Conservation (phyloP, 345 rosid genomes). For the Rhodamnia argentea region DNA sequence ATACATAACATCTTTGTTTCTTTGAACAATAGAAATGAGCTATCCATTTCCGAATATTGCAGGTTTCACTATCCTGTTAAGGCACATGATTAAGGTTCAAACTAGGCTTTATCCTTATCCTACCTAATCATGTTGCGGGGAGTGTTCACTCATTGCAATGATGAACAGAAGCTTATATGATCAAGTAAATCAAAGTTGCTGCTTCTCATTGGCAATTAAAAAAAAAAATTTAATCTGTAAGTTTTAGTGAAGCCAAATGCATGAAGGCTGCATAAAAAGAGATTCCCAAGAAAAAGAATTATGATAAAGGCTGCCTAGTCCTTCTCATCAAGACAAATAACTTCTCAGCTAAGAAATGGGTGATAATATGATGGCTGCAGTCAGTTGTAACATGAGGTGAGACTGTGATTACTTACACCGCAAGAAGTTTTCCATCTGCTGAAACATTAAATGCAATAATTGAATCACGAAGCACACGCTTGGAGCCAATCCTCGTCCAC, state of each 20-base stretch:
- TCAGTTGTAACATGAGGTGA: background rate
- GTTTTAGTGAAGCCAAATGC: background rate
- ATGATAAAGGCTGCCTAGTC: background rate
- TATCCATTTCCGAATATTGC: background rate
- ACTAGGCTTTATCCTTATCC: background rate
- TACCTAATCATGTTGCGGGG: background rate
- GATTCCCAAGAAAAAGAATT: background rate
- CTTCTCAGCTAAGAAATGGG: background rate
- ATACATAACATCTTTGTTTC: background rate
- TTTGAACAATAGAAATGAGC: background rate
- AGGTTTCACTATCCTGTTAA: background rate
- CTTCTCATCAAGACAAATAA: background rate
- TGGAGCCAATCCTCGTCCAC: constrained; percentile 54
- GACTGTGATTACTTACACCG: constrained; percentile 30
- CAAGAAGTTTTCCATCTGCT: constrained; percentile 69
- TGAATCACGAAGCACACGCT: constrained; percentile 38
- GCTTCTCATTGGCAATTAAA: background rate
- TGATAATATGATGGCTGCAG: background rate
- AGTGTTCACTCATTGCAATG: background rate
- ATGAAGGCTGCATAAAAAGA: background rate
- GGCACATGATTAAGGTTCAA: background rate
- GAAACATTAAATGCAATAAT: constrained; percentile 72
- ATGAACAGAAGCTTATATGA: background rate
- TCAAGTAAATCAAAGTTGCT: background rate
- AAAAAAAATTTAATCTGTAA: background rate